Base-by-base conservation (phyloP, 352 stramenopile genomes). In the Thalassiosira livingstoniorum region DNA sequence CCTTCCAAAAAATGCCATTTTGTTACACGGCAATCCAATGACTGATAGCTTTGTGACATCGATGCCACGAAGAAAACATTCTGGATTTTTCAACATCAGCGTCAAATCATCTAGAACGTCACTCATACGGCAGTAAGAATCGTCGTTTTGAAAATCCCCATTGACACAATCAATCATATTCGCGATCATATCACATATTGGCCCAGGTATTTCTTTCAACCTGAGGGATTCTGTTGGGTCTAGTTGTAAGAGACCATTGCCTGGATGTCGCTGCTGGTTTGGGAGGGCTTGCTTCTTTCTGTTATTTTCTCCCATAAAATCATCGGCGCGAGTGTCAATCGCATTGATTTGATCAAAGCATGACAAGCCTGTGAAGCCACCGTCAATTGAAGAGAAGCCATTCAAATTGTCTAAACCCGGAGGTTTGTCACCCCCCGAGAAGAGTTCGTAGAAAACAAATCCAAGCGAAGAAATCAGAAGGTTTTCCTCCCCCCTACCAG, bases 101-200 rank as follows among this genome's bases (percentile, higher is more conserved):
- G 5, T 51, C 27, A 80, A 39, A 67, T 80, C 72, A 45, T 65
- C 10, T 5, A 32, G 37, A 25, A 80, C 71, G 1, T 80, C 71
- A 3, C 2, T 3, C 32, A 80, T 80, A 15, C 37, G 2, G 10
- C 27, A 13, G 35, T 80, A 80, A 10, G 58, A 23, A 23, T 80
- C 71, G 42, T 72, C 45, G 55, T 23, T 25, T 32, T 43, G 64
- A n/a, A 80, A 53, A 60, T 51, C 63, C 15, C 61, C 72, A 32
- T 65, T 73, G 10, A 21, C 25, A 11, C 43, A 73, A 60, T 65
- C 60, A 23, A 80, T 29, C 72, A 80, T 80, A 34, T 80, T 72
- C 4, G 3, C 60, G 58, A 80, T 53, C 45, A 80, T 51, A 31
- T 80, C 35, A 54, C 72, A 80, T n/a, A 80, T 5, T 37, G 72